phyloP scores from a whole-genome alignment of 1,284 basidiomycete genomes.

The Vanrija humicola region DNA sequence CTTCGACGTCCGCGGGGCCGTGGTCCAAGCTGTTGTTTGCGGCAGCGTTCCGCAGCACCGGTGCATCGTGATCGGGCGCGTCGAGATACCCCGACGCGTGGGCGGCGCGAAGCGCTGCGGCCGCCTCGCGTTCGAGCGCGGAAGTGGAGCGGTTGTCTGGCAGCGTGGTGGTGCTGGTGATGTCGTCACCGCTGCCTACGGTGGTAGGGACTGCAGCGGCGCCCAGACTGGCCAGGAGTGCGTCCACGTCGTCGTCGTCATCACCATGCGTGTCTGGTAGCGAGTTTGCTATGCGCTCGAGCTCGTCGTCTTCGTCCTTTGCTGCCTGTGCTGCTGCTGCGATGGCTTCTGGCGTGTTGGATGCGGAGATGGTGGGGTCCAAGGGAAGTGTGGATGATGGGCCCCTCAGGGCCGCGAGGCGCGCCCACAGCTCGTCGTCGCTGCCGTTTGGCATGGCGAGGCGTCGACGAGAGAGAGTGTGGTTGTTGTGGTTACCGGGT shows the following conservation, averaged over 20 bases:
- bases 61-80: neutral
- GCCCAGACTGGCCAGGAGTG: slow-evolving; percentile 17
- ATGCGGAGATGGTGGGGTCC: neutral
- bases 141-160: too few relatives aligned
- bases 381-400: neutral
- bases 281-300: slow-evolving; percentile 28
- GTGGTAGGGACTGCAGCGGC: neutral
- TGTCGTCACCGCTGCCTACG: neutral
- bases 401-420: slow-evolving; percentile 8
- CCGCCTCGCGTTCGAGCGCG: slow-evolving; percentile 18
- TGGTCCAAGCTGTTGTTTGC: neutral
- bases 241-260: slow-evolving; percentile 15
- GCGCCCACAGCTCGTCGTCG: slow-evolving; percentile 10
- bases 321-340: slow-evolving; percentile 7
- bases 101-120: slow-evolving; percentile 4
- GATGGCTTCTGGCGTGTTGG: neutral
- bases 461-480: neutral
- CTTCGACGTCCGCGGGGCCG: slow-evolving; percentile 3
- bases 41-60: neutral
- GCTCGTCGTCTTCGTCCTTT: slow-evolving; percentile 19
- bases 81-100: neutral
- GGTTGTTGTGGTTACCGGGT: neutral
- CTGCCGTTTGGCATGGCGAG: neutral
- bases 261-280: slow-evolving; percentile 1
- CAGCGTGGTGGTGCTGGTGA: too few relatives aligned